These are phyloP conservation scores for Dioscorea dumetorum DNA, from an alignment of 106 monocot genomes.

Conservation along the genomic window DNA sequence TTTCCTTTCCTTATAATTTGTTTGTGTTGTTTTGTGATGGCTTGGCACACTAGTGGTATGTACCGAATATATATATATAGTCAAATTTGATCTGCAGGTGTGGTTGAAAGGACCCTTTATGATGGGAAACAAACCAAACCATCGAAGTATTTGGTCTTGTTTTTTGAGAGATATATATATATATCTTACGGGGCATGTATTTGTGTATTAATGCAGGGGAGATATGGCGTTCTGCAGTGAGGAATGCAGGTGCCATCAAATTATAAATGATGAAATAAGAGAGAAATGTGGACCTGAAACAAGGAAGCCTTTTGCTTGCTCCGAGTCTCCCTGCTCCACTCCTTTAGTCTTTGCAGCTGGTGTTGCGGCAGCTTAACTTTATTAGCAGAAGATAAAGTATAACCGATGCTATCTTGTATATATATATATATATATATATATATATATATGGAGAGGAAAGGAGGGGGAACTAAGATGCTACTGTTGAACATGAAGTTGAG, in stretches of 20 bases:
- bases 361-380: conserved; percentile 38
- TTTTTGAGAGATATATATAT: no score
- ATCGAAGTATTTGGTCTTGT: background rate
- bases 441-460: no score
- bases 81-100: no score
- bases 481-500: no score
- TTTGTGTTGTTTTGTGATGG: no score
- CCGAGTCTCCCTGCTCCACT: conserved; percentile 24
- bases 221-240: conserved; percentile 60
- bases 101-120: no score
- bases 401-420: background rate
- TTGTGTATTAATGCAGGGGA: conserved; percentile 26
- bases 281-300: conserved; percentile 33
- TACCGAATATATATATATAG: no score
- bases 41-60: no score
- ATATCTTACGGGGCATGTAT: background rate
- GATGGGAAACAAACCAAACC: background rate
- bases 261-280: conserved; percentile 32
- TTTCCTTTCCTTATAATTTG: no score
- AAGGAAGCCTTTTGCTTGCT: conserved; percentile 23
- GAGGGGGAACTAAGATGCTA: no score
- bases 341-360: conserved; percentile 24
- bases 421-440: no score
- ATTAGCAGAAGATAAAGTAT: background rate
- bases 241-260: conserved; percentile 58